Conservation (phyloP, 164 flowering plant genomes). For the Brasenia schreberi region DNA sequence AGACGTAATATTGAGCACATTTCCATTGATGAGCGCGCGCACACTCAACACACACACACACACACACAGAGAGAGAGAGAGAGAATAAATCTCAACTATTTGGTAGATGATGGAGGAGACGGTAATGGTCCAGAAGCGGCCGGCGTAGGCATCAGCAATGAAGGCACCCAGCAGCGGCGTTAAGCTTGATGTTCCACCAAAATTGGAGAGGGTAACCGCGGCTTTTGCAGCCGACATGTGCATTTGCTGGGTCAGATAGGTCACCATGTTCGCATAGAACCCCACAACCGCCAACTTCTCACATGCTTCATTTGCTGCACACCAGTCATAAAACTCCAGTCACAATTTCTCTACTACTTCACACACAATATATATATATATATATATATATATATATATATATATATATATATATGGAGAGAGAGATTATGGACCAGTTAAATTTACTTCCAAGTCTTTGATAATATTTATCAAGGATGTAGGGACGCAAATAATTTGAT, state of each 20-base stretch:
- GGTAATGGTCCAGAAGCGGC: slow-evolving; percentile 88
- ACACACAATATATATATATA: not conserved
- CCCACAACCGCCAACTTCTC: slow-evolving; percentile 98
- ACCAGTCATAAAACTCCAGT: not conserved
- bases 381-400: not conserved
- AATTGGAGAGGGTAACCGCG: slow-evolving; percentile 87
- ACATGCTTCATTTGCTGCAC: slow-evolving; percentile 67
- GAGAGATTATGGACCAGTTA: not conserved
- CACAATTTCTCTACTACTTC: not conserved
- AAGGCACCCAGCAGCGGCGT: slow-evolving; percentile 88
- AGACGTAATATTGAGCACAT: too few relatives aligned
- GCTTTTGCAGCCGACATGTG: slow-evolving; percentile 84
- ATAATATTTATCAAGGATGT: not conserved
- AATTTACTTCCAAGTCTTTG: not conserved
- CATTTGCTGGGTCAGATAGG: slow-evolving; percentile 68
- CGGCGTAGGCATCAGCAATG: slow-evolving; percentile 69
- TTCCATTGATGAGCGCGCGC: not conserved
- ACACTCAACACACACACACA: not conserved
- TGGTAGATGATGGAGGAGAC: slow-evolving; percentile 71
- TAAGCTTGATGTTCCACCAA: slow-evolving; percentile 76
- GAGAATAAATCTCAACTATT: slow-evolving; percentile 25
- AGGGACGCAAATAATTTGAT: not conserved
- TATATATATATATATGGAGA: not conserved
- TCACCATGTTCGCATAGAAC: slow-evolving; percentile 66
- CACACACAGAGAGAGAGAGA: not conserved